phyloP scores from a whole-genome alignment of 1,284 basidiomycete species.

The Ceratobasidium theobromae region DNA sequence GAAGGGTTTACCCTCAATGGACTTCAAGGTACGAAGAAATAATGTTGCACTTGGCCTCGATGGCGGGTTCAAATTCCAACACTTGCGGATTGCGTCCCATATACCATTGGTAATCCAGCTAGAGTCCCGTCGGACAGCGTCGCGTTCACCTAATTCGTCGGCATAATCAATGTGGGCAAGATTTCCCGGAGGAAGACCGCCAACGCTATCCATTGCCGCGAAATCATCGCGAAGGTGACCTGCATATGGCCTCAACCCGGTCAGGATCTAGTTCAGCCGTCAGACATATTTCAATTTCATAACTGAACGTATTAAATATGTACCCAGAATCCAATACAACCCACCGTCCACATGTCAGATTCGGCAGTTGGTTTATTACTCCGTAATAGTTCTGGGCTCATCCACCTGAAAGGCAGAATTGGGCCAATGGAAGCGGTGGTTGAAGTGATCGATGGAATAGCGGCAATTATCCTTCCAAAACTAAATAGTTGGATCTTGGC shows the following conservation, averaged over 20 bases:
- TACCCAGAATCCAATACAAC: slow-evolving; percentile 22
- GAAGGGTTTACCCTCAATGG: neutral
- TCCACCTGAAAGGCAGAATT: slow-evolving; percentile 6
- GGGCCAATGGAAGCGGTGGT: neutral
- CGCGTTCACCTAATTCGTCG: neutral
- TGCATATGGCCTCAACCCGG: neutral
- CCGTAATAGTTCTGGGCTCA: slow-evolving; percentile 11
- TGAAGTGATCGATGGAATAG: neutral
- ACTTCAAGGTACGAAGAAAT: neutral
- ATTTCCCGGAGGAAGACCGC: slow-evolving; percentile 1
- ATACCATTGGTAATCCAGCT: slow-evolving; percentile 25
- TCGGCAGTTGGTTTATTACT: neutral
- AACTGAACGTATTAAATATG: too few species aligned
- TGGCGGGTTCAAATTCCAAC: slow-evolving; percentile 10
- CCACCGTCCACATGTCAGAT: slow-evolving; percentile 26
- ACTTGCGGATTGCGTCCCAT: neutral
- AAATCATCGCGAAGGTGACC: slow-evolving; percentile 17
- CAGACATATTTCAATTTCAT: too few species aligned
- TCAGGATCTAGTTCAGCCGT: neutral
- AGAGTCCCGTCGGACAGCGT: neutral
- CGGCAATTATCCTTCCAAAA: slow-evolving; percentile 2
- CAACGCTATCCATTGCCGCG: slow-evolving; percentile 13
- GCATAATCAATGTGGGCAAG: neutral
- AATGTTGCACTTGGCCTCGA: slow-evolving; percentile 3
- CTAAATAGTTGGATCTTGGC: slow-evolving; percentile 16